phyloP scores from a whole-genome alignment of 2,329 filamentous ascomycete species.

The Huntiella bhutanensis region DNA sequence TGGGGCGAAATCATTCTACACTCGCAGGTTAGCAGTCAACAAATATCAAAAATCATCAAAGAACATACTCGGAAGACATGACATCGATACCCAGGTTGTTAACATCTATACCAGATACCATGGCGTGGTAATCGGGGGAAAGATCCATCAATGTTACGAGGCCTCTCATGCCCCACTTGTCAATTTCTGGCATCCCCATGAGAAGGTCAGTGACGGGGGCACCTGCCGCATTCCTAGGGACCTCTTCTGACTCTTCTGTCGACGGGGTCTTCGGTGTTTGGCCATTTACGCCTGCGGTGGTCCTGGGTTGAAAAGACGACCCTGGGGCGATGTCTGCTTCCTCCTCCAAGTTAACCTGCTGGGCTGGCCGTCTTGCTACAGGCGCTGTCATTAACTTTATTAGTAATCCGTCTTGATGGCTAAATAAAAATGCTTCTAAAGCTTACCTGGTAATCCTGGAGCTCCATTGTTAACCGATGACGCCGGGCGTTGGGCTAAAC shows the following conservation, averaged over 20 bases:
- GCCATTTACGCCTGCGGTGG: conserved; percentile 20
- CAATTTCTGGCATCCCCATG: conserved; percentile 39
- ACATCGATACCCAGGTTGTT: conserved; percentile 38
- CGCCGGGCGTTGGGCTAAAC: neutral
- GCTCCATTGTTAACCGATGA: neutral
- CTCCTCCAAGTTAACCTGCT: conserved; percentile 21
- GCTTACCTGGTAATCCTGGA: conserved; percentile 1
- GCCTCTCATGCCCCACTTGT: conserved; percentile 48
- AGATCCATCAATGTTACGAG: conserved; percentile 44
- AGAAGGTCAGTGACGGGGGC: conserved; percentile 34
- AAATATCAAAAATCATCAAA: conserved; percentile 12
- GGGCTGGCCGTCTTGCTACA: conserved; percentile 8
- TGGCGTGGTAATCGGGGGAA: conserved; percentile 41
- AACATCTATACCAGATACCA: conserved; percentile 41
- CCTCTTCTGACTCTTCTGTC: neutral
- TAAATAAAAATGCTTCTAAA: neutral
- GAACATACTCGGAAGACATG: conserved; percentile 34
- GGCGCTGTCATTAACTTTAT: conserved; percentile 1
- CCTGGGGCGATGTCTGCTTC: conserved; percentile 20
- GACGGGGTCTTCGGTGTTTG: conserved; percentile 23
- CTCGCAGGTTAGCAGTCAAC: neutral
- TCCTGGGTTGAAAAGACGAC: conserved; percentile 10
- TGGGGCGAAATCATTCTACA: conserved; percentile 36
- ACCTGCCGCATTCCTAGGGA: conserved; percentile 17
- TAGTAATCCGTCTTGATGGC: neutral